Evolutionary conservation across 1,139 yeast genomes (phyloP).

Genomic region (Nakaseomyces glabratus): DNA sequence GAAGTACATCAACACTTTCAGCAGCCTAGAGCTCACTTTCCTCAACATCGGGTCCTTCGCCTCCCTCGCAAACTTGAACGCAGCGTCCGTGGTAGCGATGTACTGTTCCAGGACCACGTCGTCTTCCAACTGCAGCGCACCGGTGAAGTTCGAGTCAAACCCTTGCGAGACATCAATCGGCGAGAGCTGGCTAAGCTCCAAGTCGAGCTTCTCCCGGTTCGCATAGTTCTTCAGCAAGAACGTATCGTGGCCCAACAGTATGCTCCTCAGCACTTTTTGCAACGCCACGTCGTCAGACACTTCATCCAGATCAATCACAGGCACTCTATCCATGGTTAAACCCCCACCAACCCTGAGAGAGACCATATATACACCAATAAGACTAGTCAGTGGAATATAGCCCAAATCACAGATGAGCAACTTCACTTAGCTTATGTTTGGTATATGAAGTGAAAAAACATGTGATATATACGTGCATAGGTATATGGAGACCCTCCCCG

Average conservation of each 20-base stretch:
- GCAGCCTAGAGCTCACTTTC: constrained; percentile 15
- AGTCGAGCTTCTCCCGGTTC: constrained; percentile 16
- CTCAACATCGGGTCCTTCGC: constrained; percentile 13
- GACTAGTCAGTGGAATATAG: too few species aligned
- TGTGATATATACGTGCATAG: too few species aligned
- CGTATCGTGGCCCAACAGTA: constrained; percentile 20
- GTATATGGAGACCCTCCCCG: too few species aligned
- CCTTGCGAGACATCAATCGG: constrained; percentile 15
- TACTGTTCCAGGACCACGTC: constrained; percentile 24
- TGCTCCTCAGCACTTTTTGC: constrained; percentile 18
- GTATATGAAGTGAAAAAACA: too few species aligned
- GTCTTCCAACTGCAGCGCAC: constrained; percentile 14
- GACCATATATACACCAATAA: too few species aligned
- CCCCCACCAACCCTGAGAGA: too few species aligned
- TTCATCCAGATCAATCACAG: constrained; percentile 22
- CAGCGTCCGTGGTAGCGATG: constrained; percentile 18
- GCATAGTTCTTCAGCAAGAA: constrained; percentile 28
- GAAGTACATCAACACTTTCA: constrained; percentile 21
- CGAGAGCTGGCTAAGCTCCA: constrained; percentile 10
- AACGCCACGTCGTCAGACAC: constrained; percentile 20
- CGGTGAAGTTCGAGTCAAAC: constrained; percentile 27
- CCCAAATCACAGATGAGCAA: too few species aligned
- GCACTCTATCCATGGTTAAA: too few species aligned
- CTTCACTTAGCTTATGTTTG: too few species aligned
- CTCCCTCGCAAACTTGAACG: constrained; percentile 13